These are phyloP conservation scores for Carex sylvatica DNA, from an alignment of 202 grass and related monocot genomes.

Conservation along the genomic window DNA sequence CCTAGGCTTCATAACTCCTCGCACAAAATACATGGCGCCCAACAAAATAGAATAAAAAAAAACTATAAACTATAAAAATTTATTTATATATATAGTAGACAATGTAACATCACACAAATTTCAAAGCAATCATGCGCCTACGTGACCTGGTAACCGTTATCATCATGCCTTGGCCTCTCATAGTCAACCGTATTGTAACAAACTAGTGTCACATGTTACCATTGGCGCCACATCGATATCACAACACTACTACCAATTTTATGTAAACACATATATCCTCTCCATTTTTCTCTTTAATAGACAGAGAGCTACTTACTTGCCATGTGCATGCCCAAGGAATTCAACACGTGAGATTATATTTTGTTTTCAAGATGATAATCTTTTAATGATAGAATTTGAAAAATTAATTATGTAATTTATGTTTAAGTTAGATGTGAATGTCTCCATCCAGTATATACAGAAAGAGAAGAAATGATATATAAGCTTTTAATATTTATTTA, in stretches of 20 bases:
- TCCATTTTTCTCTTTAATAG: slow-evolving; percentile 4
- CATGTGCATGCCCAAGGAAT: neutral
- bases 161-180: slow-evolving; percentile 27
- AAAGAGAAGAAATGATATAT: slow-evolving; percentile 7
- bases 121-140: slow-evolving; percentile 35
- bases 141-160: slow-evolving; percentile 33
- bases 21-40: slow-evolving; percentile 21
- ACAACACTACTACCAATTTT: slow-evolving; percentile 14
- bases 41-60: slow-evolving; percentile 16
- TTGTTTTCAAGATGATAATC: neutral
- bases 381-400: too few species aligned
- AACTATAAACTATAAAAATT: neutral
- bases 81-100: neutral
- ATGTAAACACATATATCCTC: neutral
- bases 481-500: slow-evolving; percentile 2
- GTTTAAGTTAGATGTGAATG: neutral
- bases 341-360: neutral
- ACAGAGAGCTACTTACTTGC: neutral
- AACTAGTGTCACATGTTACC: slow-evolving; percentile 37
- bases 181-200: slow-evolving; percentile 42
- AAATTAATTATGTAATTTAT: too few species aligned
- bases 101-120: slow-evolving; percentile 22
- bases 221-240: slow-evolving; percentile 18
- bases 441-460: slow-evolving; percentile 7
- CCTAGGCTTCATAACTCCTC: slow-evolving; percentile 33